Base-by-base conservation (phyloP, 2,329 filamentous ascomycete species). In the Ophiostoma perfectum region DNA sequence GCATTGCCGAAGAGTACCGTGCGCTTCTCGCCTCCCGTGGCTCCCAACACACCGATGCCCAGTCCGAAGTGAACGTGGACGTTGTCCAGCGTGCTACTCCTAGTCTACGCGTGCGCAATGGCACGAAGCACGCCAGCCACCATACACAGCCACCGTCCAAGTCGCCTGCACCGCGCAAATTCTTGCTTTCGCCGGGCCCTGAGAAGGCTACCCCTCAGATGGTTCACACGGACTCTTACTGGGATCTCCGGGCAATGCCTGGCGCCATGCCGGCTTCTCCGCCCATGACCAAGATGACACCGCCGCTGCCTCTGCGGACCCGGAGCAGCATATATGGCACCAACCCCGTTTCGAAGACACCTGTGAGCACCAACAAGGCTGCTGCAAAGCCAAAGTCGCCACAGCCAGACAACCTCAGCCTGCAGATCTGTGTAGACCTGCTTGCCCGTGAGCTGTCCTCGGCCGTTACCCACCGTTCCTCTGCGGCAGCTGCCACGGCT, bases 381-480 rank as follows among this genome's bases (percentile, higher is more conserved):
- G 6, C 41, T 7, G 3, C 65, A 16, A 66, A 66, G 9, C 36
- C 44, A 5, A 16, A 18, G 27, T 67, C 66, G 38, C 72, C 73
- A 5, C 70, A 73, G 36, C 71, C 73, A 1, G 77, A 79, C 52
- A 80, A 78, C 45, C 74, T 82, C 4, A 78, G 81, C 65, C 74
- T 86, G 36, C 81, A 84, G 68, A 82, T 84, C 58, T 82, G 81
- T 65, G 75, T 84, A 9, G 80, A 84, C 66, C 77, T 86, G 2
- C 77, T 86, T 52, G 81, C 79, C 4, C 78, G 78, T 27, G 83
- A 86, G 70, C 76, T 86, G 8, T 79, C 81, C 0, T 79, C 80
- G 0, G 80, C 80, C 0, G 71, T 82, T 52, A 60, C 68, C 2
- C 68, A 52, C 58, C 62, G 70, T 11, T 67, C 68, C 5, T 55